Base-by-base conservation (phyloP, 805 yeast genomes). In the Saturnispora ahearnii region DNA sequence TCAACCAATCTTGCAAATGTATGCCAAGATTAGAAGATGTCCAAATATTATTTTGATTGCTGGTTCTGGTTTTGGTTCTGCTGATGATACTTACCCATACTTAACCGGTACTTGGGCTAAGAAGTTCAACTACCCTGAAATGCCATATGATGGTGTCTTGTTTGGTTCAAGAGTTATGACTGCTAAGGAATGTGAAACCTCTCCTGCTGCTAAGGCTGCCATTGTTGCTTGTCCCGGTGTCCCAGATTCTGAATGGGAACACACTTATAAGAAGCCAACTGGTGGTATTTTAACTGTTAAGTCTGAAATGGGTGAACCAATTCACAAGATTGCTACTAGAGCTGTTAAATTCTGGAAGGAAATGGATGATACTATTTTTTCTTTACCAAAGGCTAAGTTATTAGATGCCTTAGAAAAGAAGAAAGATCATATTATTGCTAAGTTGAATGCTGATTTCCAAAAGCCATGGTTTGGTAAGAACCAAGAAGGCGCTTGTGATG, bases 241-340 rank as follows among this genome's bases (percentile, higher is more conserved):
- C 52, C 76, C 81, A 31, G 98, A 93, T 68, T 61, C 69, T 40
- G 68, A 87, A 67, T 93, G 99, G 99, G 98, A 93, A 70, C 76
- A 78, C 61, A 87, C 97, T 45, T 93, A 93, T 74, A 85, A 86
- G 73, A 84, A 84, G 64, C 91, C 96, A 62, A 82, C 97, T 53
- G 99, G 99, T 73, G 99, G 99, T 70, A 81, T 93, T 57, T 74
- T 93, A 59, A 91, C 99, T 50, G 99, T 93, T 54, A 78, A 87
- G 66, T 91, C 98, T 15, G 99, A 93, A 75, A 93, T 93, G 99
- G 99, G 99, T 66, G 99, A 93, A 74, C 99, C 99, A 63, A 93
- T 93, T 64, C 99, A 93, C 72, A 93, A 93, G 75, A 79, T 93
- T 59, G 98, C 99, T 30, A 93, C 99, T 52, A 84, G 99, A 68